phyloP scores from a whole-genome alignment of 805 yeast genomes.

The Kuraishia hungarica region DNA sequence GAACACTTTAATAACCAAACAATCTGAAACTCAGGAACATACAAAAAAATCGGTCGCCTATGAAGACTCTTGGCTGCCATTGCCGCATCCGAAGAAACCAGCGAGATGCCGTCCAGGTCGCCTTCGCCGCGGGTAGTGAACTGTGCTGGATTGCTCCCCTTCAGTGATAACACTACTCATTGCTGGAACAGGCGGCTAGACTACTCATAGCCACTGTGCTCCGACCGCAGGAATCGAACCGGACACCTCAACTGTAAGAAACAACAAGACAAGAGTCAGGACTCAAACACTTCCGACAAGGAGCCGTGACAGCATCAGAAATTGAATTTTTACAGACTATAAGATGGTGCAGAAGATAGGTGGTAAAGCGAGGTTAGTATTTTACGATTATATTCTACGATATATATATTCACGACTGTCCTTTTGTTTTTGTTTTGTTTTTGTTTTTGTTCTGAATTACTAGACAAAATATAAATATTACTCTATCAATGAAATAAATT shows the following conservation, averaged over 20 bases:
- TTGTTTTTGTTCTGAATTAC: no score
- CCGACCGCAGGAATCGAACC: constrained; percentile 34
- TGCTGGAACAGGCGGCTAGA: constrained; percentile 20
- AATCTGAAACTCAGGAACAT: no score
- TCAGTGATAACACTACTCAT: constrained; percentile 26
- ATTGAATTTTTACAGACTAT: background rate
- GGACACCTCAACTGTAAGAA: constrained; percentile 27
- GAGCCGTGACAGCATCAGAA: constrained; percentile 11
- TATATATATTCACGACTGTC: no score
- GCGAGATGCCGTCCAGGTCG: constrained; percentile 29
- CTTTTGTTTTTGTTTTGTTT: no score
- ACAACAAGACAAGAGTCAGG: constrained; percentile 4
- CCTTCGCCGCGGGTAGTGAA: constrained; percentile 31
- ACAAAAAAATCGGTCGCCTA: constrained; percentile 9
- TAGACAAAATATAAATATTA: no score
- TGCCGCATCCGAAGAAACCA: constrained; percentile 19
- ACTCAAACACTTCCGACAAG: constrained; percentile 10
- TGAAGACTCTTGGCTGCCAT: constrained; percentile 7
- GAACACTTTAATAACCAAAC: no score
- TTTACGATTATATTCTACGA: no score
- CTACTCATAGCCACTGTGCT: constrained; percentile 20
- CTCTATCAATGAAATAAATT: no score
- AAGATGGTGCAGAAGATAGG: background rate
- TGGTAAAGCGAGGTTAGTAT: no score
- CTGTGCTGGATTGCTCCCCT: constrained; percentile 40